Conservation (phyloP, 768 basidiomycete genomes). For the Brasilioporus rufonigricans region DNA sequence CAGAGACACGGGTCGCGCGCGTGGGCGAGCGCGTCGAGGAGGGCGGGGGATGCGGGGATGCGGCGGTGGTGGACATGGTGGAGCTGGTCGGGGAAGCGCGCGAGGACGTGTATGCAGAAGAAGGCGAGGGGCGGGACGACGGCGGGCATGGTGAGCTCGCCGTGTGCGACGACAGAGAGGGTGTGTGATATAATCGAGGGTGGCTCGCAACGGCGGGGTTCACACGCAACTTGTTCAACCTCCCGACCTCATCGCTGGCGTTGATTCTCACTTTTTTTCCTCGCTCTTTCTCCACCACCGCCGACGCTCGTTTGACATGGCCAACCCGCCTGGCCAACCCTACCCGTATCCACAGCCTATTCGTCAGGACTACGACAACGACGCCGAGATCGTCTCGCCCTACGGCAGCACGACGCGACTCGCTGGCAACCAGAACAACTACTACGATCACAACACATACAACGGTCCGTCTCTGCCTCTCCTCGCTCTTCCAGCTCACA, state of each 20-base stretch:
- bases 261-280: neutral
- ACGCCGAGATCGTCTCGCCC: slow-evolving; percentile 53
- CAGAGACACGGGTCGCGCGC: slow-evolving; percentile 57
- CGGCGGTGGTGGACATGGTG: slow-evolving; percentile 37
- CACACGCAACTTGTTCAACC: slow-evolving; percentile 12
- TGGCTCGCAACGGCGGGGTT: slow-evolving; percentile 2
- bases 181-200: neutral
- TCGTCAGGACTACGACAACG: slow-evolving; percentile 41
- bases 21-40: slow-evolving; percentile 33
- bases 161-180: neutral
- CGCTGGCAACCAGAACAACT: slow-evolving; percentile 39
- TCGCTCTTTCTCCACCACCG: slow-evolving; percentile 8
- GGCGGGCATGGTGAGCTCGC: slow-evolving; percentile 18
- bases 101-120: slow-evolving; percentile 48
- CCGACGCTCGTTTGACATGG: slow-evolving; percentile 31
- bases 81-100: slow-evolving; percentile 39
- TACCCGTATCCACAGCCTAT: slow-evolving; percentile 31
- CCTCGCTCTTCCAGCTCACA: neutral
- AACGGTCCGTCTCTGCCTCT: slow-evolving; percentile 12
- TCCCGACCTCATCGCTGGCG: slow-evolving; percentile 25
- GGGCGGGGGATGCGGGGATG: slow-evolving; percentile 43
- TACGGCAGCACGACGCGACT: slow-evolving; percentile 60
- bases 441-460: slow-evolving; percentile 28
- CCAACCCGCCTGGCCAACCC: slow-evolving; percentile 40
- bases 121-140: slow-evolving; percentile 47